Base-by-base conservation (phyloP, 2,329 filamentous ascomycete genomes). In the Fusarium foetens region DNA sequence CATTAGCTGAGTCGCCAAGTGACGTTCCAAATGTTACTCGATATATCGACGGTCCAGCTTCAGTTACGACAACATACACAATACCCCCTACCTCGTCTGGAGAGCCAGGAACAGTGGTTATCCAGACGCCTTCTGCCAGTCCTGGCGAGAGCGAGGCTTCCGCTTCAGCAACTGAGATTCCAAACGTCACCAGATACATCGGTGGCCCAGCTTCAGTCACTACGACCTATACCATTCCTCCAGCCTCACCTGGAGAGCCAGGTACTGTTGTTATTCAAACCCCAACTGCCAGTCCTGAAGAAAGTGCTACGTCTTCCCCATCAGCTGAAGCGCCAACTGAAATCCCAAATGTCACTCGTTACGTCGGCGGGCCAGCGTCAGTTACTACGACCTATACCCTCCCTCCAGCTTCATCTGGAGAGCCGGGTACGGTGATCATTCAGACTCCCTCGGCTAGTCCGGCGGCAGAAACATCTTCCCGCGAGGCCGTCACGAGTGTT, bases 101-200 rank as follows among this genome's bases (percentile, higher is more conserved):
- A 1, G 63, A 55, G 1, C 45, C 68, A 2, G 68, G 68, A 10
- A 68, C 49, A 4, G 29, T 68, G 4, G 17, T 67, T 5, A 67
- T 68, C 19, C 42, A 55, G 8, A 57, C 53, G 3, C 53, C 39
- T 25, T 42, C 53, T 5, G 38, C 38, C 2, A 25, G 9, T 5
- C 38, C 29, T 33, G 1, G 16, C n/a, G n/a, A 33, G 6, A 12
- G 27, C 13, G 13, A 46, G 9, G 3, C 27, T 29, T 29, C 19
- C 3, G 2, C 29, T 33, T 33, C 6, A 58, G 51, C 1, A 68
- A 62, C 49, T 1, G 25, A 48, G 10, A n/a, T 48, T 31, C 45
- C 27, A 48, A 31, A 48, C 2, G 14, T 48, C 27, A 48, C 45
- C 0, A 6, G 7, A 12, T 48, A 31, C 10, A 48, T 48, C 5